A percentile compares a stretch with the other conserved stretches of the same genome.
Evolutionary conservation across 2,329 filamentous ascomycete species (phyloP).

Genomic region (Microdochium nivale): DNA sequence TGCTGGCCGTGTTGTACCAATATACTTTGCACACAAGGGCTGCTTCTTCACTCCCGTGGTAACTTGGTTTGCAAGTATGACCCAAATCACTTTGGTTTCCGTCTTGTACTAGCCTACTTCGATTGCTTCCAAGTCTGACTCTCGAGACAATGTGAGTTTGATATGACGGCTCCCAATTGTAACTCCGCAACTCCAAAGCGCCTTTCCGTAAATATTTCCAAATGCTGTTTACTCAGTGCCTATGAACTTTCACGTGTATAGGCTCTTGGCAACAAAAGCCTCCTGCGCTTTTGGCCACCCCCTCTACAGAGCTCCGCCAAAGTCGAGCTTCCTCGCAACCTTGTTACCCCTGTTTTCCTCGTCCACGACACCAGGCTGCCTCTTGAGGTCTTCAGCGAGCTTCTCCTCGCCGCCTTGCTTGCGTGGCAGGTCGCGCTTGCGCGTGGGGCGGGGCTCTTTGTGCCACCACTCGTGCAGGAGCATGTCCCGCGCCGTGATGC

Average conservation of each 20-base stretch:
- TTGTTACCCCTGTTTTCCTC: slow-evolving; percentile 57
- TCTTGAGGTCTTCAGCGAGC: slow-evolving; percentile 74
- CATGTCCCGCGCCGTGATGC: slow-evolving; percentile 69
- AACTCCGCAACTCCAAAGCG: no score
- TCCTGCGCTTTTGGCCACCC: no score
- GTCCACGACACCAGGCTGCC: slow-evolving; percentile 63
- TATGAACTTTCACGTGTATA: no score
- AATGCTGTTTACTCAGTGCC: no score
- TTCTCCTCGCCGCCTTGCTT: slow-evolving; percentile 67
- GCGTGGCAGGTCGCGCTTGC: slow-evolving; percentile 70
- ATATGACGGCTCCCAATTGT: no score
- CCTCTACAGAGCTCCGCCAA: slow-evolving; percentile 37
- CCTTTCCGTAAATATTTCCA: no score
- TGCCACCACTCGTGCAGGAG: slow-evolving; percentile 83
- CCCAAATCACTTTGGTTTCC: no score
- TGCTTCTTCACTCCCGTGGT: not conserved
- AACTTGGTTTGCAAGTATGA: no score
- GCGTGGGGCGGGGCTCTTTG: slow-evolving; percentile 72
- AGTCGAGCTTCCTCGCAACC: slow-evolving; percentile 77
- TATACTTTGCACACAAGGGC: not conserved
- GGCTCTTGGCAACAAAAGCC: no score
- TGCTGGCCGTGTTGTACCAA: not conserved
- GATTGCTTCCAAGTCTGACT: no score
- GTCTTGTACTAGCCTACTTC: no score
- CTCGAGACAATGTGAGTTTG: no score